A percentile compares a stretch with the other conserved stretches of the same genome.
These are phyloP conservation scores for Beverwykella pulmonaria DNA, from an alignment of 495 filamentous ascomycete species.

Conservation along the genomic window DNA sequence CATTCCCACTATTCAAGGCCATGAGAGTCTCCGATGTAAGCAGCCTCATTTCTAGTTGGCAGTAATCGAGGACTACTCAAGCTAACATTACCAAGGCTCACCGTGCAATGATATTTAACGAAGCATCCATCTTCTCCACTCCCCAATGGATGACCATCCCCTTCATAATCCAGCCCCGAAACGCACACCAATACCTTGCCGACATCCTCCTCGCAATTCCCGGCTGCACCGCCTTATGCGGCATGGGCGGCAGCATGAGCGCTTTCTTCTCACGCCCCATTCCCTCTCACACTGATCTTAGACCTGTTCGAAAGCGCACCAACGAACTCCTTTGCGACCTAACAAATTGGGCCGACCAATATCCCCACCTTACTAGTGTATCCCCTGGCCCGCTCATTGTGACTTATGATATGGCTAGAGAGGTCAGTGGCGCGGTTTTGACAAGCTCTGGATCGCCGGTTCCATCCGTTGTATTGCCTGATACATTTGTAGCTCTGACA, in stretches of 20 bases:
- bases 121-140: slow-evolving; percentile 19
- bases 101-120: slow-evolving; percentile 23
- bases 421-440: neutral
- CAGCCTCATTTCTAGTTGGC: neutral
- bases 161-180: slow-evolving; percentile 6
- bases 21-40: slow-evolving; percentile 29
- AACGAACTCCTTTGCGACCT: slow-evolving; percentile 9
- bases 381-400: neutral
- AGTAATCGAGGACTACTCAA: neutral
- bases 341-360: slow-evolving; percentile 5
- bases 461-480: slow-evolving; percentile 11
- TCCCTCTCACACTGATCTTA: slow-evolving; percentile 2
- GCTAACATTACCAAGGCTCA: slow-evolving; percentile 12
- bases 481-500: slow-evolving; percentile 18
- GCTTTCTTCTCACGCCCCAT: slow-evolving; percentile 12
- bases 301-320: slow-evolving; percentile 7
- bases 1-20: slow-evolving; percentile 18
- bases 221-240: slow-evolving; percentile 9
- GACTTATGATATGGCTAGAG: slow-evolving; percentile 5
- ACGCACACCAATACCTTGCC: slow-evolving; percentile 21
- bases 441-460: neutral
- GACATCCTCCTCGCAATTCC: slow-evolving; percentile 31
- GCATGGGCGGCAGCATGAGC: slow-evolving; percentile 3
- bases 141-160: slow-evolving; percentile 32
- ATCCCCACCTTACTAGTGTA: slow-evolving; percentile 12